Conservation (phyloP, 495 filamentous ascomycete species). For the Letharia columbiana region DNA sequence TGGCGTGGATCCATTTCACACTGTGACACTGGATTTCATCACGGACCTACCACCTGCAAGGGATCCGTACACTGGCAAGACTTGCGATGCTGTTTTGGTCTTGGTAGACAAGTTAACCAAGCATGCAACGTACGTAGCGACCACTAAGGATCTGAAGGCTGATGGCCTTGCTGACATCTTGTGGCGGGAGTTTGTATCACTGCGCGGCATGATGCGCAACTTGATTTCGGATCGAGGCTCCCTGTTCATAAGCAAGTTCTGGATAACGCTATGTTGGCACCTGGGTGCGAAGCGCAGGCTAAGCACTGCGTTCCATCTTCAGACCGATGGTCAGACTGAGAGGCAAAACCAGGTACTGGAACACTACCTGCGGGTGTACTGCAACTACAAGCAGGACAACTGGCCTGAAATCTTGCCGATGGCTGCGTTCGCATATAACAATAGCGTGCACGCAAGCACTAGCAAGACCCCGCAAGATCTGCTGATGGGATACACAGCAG, state of each 20-base stretch:
- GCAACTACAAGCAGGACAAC: constrained; percentile 25
- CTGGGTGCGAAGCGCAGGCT: background rate
- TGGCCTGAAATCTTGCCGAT: constrained; percentile 19
- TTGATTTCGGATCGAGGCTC: constrained; percentile 14
- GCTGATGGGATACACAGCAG: background rate
- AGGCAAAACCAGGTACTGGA: constrained; percentile 23
- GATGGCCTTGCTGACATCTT: constrained; percentile 3
- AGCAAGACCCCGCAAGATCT: background rate
- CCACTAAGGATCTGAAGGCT: background rate
- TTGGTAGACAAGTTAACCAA: constrained; percentile 22
- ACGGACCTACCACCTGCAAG: too few relatives aligned
- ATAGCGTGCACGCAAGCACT: constrained; percentile 6
- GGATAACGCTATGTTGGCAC: constrained; percentile 11
- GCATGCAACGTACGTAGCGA: constrained; percentile 11
- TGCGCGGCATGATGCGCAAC: background rate
- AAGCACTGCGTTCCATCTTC: background rate
- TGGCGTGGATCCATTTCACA: background rate
- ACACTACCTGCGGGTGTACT: constrained; percentile 22
- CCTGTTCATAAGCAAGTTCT: constrained; percentile 21
- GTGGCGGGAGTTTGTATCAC: background rate
- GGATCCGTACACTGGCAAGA: background rate
- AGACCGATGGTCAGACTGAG: too few relatives aligned
- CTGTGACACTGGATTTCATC: constrained; percentile 17
- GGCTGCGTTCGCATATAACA: constrained; percentile 22
- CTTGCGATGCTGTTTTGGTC: constrained; percentile 19